phyloP scores from a whole-genome alignment of 2,329 filamentous ascomycete species.

The Pestalotiopsis sp. region DNA sequence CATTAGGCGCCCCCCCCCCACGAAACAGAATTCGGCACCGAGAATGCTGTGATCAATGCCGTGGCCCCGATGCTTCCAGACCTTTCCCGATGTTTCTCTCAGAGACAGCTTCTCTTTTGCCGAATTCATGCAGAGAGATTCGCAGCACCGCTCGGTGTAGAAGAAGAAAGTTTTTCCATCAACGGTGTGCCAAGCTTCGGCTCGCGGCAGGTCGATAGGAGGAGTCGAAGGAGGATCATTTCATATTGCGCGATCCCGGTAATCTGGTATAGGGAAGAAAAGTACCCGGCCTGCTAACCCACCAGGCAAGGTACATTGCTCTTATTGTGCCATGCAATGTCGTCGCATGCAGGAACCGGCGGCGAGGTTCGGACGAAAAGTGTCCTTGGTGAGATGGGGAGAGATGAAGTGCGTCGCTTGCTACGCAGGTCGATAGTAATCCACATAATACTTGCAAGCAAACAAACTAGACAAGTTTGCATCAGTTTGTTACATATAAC shows the following conservation, averaged over 20 bases:
- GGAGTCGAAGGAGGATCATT: neutral
- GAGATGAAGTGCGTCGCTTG: neutral
- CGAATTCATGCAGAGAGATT: neutral
- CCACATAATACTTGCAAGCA: too few relatives aligned
- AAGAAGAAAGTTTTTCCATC: neutral
- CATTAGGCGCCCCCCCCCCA: neutral
- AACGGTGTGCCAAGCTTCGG: neutral
- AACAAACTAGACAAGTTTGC: too few relatives aligned
- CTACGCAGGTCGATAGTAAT: neutral
- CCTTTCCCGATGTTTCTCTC: neutral
- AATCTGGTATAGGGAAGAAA: neutral
- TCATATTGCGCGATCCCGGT: neutral
- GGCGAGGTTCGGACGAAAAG: conserved; percentile 6
- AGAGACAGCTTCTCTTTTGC: neutral
- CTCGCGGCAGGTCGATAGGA: neutral
- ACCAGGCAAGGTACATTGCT: neutral
- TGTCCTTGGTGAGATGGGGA: neutral
- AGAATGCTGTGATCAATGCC: neutral
- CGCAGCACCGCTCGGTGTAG: neutral
- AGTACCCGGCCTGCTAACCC: neutral
- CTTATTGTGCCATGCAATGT: neutral
- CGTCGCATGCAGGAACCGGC: conserved; percentile 1
- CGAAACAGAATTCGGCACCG: neutral
- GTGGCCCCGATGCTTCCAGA: neutral
- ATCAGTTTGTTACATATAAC: too few relatives aligned